Evolutionary conservation across 768 basidiomycete genomes (phyloP).

Genomic region (Tulasnella sp.): DNA sequence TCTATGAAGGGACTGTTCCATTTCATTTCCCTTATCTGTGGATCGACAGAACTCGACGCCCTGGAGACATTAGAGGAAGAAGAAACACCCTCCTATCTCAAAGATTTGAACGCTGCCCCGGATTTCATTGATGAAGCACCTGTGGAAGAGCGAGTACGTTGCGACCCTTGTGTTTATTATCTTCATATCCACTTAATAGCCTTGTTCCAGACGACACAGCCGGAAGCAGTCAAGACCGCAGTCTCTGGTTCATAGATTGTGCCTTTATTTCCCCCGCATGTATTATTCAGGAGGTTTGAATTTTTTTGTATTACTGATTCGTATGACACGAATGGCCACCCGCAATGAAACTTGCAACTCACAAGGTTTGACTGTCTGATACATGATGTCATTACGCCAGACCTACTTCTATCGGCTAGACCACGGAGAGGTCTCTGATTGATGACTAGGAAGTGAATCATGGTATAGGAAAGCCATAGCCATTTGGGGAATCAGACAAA

Average conservation of each 20-base stretch:
- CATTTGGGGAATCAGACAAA: too few species aligned
- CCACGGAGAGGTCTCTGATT: too few species aligned
- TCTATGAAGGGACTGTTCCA: neutral
- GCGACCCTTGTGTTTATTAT: neutral
- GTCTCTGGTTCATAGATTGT: constrained; percentile 8
- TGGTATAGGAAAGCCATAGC: too few species aligned
- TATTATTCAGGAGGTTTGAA: too few species aligned
- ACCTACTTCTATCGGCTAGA: too few species aligned
- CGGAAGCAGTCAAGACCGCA: constrained; percentile 15
- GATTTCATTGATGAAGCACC: constrained; percentile 89
- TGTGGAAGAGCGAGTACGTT: constrained; percentile 33
- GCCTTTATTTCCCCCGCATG: neutral
- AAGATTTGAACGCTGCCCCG: constrained; percentile 74
- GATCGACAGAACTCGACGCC: constrained; percentile 71
- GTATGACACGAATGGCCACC: too few species aligned
- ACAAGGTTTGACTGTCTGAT: too few species aligned
- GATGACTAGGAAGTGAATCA: too few species aligned
- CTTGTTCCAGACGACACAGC: neutral
- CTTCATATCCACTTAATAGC: neutral
- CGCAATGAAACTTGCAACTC: too few species aligned
- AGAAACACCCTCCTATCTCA: constrained; percentile 77
- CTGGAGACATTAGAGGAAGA: constrained; percentile 56
- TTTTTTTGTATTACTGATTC: too few species aligned
- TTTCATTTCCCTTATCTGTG: neutral
- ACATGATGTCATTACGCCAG: too few species aligned